Conservation (phyloP, 495 filamentous ascomycete genomes). For the Elaphomyces granulatus region DNA sequence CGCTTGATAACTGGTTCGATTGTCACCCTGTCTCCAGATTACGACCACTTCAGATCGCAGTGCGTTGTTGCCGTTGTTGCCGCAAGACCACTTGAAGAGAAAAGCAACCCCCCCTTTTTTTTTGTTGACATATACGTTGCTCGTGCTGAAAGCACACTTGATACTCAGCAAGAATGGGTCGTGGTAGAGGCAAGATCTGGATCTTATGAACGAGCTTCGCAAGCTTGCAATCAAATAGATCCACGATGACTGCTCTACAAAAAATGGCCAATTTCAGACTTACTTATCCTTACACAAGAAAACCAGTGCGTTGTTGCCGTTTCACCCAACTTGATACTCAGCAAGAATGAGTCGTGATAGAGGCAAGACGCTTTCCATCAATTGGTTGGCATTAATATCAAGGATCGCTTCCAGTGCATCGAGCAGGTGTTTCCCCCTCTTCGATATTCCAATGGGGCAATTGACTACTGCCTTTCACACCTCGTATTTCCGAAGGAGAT, state of each 20-base stretch:
- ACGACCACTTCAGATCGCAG: constrained; percentile 49
- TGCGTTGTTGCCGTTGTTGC: constrained; percentile 63
- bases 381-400: constrained; percentile 43
- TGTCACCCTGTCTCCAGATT: constrained; percentile 50
- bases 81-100: constrained; percentile 45
- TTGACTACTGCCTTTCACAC: constrained; percentile 49
- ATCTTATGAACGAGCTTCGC: constrained; percentile 61
- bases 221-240: too few relatives aligned
- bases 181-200: constrained; percentile 62
- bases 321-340: too few relatives aligned
- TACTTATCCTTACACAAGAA: too few relatives aligned
- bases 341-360: too few relatives aligned
- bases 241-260: too few relatives aligned
- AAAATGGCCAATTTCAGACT: too few relatives aligned
- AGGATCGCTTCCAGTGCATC: constrained; percentile 31
- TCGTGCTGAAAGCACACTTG: constrained; percentile 44
- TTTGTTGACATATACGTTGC: constrained; percentile 70
- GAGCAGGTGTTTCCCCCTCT: constrained; percentile 38
- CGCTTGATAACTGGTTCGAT: constrained; percentile 54
- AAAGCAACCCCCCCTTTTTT: constrained; percentile 50
- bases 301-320: too few relatives aligned
- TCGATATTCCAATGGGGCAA: constrained; percentile 31
- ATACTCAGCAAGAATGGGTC: constrained; percentile 53
- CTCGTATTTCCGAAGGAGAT: constrained; percentile 53
- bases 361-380: constrained; percentile 31